These are phyloP conservation scores for Waitea zeae DNA, from an alignment of 1,284 basidiomycete genomes.

Conservation along the genomic window DNA sequence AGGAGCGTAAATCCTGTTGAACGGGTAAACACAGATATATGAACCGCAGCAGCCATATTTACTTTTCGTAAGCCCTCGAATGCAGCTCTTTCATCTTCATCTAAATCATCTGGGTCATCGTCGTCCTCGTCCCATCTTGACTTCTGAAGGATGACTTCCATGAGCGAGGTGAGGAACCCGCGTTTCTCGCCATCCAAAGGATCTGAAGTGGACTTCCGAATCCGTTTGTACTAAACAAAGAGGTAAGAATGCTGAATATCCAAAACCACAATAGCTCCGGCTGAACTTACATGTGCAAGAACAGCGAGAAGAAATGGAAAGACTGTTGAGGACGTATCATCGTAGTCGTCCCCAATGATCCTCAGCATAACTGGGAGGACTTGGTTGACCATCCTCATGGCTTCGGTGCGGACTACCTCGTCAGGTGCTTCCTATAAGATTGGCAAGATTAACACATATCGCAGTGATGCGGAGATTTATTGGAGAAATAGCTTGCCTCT, in stretches of 20 bases:
- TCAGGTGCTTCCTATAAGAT: constrained; percentile 44
- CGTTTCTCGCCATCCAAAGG: constrained; percentile 58
- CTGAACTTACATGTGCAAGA: constrained; percentile 52
- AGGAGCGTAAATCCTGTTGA: constrained; percentile 60
- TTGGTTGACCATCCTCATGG: constrained; percentile 48
- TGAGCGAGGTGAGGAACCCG: constrained; percentile 65
- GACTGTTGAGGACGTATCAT: constrained; percentile 74
- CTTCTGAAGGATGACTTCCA: constrained; percentile 74
- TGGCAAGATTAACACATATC: constrained; percentile 5
- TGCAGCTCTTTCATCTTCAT: constrained; percentile 76
- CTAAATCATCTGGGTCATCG: constrained; percentile 69
- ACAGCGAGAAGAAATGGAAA: constrained; percentile 68
- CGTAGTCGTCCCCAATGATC: constrained; percentile 81
- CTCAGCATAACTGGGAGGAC: constrained; percentile 72
- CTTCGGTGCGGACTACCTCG: constrained; percentile 50
- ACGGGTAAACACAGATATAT: constrained; percentile 4
- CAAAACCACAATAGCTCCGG: constrained; percentile 3
- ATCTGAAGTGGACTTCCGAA: constrained; percentile 48
- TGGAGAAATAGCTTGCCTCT: constrained; percentile 37
- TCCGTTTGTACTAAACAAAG: constrained; percentile 53
- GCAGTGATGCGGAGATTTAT: constrained; percentile 3
- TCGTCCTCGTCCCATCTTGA: constrained; percentile 84
- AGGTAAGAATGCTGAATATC: constrained; percentile 3
- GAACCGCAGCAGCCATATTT: constrained; percentile 4
- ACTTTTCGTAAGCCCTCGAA: constrained; percentile 84